Evolutionary conservation across 2,329 filamentous ascomycete genomes (phyloP).

Genomic region (Alternaria panax): DNA sequence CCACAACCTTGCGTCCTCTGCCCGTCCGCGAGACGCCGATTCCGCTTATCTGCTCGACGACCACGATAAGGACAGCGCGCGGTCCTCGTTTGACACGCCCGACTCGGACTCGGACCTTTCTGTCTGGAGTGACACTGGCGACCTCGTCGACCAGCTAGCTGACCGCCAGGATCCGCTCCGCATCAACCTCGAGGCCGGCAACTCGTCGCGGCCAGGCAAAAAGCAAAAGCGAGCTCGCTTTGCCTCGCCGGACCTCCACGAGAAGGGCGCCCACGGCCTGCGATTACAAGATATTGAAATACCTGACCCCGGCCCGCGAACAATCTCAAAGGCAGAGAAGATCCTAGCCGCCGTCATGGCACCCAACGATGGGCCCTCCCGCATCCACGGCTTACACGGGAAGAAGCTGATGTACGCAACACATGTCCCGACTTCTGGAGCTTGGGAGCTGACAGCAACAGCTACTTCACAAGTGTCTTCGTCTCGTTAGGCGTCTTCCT

Average conservation of each 20-base stretch:
- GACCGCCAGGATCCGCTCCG: slow-evolving; percentile 83
- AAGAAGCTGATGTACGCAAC: slow-evolving; percentile 83
- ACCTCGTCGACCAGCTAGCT: slow-evolving; percentile 89
- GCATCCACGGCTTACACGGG: slow-evolving; percentile 91
- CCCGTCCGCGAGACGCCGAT: slow-evolving; percentile 51
- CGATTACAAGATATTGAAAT: slow-evolving; percentile 80
- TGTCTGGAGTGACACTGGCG: slow-evolving; percentile 92
- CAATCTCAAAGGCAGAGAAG: slow-evolving; percentile 71
- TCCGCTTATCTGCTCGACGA: slow-evolving; percentile 50
- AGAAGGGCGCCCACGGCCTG: slow-evolving; percentile 55
- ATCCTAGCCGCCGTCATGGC: slow-evolving; percentile 86
- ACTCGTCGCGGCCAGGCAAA: slow-evolving; percentile 54
- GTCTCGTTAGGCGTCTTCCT: slow-evolving; percentile 87
- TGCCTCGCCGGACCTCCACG: slow-evolving; percentile 57
- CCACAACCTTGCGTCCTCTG: slow-evolving; percentile 69
- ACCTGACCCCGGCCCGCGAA: slow-evolving; percentile 70
- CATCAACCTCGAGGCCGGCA: slow-evolving; percentile 71
- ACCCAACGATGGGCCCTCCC: slow-evolving; percentile 70
- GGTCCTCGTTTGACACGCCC: slow-evolving; percentile 62
- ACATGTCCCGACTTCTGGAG: not conserved
- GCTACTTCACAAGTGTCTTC: slow-evolving; percentile 94
- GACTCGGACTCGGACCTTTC: slow-evolving; percentile 73
- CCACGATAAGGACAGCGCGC: slow-evolving; percentile 60
- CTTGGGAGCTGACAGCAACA: slow-evolving; percentile 51
- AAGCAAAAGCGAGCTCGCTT: slow-evolving; percentile 75